Evolutionary conservation across 257 asterid genomes (phyloP), one percentile per base, ranked within the genome.

Genomic region (Scutellaria barbata): DNA sequence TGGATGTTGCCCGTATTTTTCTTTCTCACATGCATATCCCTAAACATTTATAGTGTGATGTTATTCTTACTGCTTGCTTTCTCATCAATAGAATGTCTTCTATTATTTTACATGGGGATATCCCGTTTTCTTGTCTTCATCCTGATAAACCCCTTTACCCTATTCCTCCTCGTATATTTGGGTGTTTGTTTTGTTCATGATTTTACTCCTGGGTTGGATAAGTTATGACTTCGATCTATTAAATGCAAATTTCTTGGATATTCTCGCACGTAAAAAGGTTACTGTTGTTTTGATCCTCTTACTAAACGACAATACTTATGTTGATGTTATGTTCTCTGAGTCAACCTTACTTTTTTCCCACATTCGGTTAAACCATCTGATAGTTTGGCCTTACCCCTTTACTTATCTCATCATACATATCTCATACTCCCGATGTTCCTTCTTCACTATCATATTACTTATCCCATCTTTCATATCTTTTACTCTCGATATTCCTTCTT

Each of bases 131-230:
- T 9, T 59, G n/a, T n/a, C n/a, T n/a, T n/a, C n/a, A n/a, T 59
- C 65, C 47, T n/a, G 4, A n/a, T 59, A 59, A 37, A 35, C 13
- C 47, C 17, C 65, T 35, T 14, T 35, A 35, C 25, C 46, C 7
- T 50, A 6, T 50, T 5, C 10, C 13, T 50, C 55, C 55, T 50
- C 14, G 9, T 50, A 50, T 50, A 50, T 13, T n/a, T 13, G 14
- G 33, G 50, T 60, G 43, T 60, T 0, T 41, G 7, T 25, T 57
- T 57, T 57, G 63, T 57, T 25, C 63, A 57, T 57, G 18, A 57
- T 57, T 16, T 57, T 30, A 57, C 43, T 57, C 43, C 43, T 10
- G 10, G 43, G 10, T 25, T 25, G 18, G 63, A 57, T 20, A 57
- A 57, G 18, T 30, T 57, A 42, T 57, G 42, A 7, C 43, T 42